Base-by-base conservation (phyloP, 306 rosid genomes). In the Ormosia semicastrata region DNA sequence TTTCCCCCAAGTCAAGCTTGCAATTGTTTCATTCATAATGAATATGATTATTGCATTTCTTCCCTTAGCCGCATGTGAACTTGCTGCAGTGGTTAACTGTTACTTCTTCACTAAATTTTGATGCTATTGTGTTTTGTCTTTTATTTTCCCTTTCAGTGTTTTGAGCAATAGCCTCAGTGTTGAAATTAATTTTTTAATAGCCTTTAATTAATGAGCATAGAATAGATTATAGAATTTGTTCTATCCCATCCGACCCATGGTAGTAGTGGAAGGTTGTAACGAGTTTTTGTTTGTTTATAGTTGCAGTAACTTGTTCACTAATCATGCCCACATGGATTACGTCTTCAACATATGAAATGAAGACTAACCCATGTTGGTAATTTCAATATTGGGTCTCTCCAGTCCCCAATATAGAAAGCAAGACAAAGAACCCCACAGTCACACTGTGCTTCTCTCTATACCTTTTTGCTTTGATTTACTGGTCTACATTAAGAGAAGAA, bases 331-430 rank as follows among this genome's bases (percentile, higher is more conserved):
- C 70, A 7, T 66, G 76, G 79, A 69, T 82, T 58, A 66, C 46
- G 66, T 53, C 62, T 46, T 66, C 49, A 54, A 75, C 30, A 6
- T 52, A 2, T 17, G n/a, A 29, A 24, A 57, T 4, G n/a, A 30
- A 40, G 18, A n/a, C 46, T 68, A 54, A 46, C 59, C 82, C 71
- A 68, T 81, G 40, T 54, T 78, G 62, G 88, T 82, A 32, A 85
- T 82, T 82, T 78, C 73, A 71, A 40, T 15, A 73, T 49, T 30
- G 58, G 66, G 63, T 58, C 60, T 24, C 24, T 24, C 24, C 24
- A 24, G 24, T 24, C 24, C 24, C 24, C 24, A 24, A 24, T 24
- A 24, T 24, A 24, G 24, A 24, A 24, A 24, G 24, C 24, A 24
- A 24, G 24, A 24, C 1, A 24, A 24, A 24, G 24, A 24, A 24